phyloP scores from a whole-genome alignment of 495 filamentous ascomycete genomes.

The Hypoxylon lienhwacheense region DNA sequence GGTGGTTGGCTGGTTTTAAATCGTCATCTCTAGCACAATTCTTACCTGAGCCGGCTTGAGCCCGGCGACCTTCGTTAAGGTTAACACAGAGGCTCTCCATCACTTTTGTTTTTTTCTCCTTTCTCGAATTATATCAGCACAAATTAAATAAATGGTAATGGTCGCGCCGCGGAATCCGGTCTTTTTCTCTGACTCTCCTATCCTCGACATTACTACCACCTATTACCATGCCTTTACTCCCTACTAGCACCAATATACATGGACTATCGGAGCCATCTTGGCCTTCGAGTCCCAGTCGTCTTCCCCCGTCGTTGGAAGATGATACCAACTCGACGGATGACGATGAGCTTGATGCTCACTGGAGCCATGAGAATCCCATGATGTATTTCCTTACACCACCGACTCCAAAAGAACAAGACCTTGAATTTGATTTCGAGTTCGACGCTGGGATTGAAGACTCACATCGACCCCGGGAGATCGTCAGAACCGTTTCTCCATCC shows the following conservation, averaged over 20 bases:
- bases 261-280: constrained; percentile 35
- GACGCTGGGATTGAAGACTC: constrained; percentile 55
- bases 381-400: constrained; percentile 55
- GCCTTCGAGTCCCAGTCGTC: constrained; percentile 40
- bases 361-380: constrained; percentile 50
- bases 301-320: constrained; percentile 42
- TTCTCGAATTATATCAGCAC: constrained; percentile 5
- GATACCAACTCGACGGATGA: constrained; percentile 45
- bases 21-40: constrained; percentile 20
- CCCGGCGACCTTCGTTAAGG: constrained; percentile 33
- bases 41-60: constrained; percentile 35
- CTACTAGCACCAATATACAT: constrained; percentile 24
- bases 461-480: constrained; percentile 44
- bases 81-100: constrained; percentile 23
- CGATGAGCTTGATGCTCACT: constrained; percentile 41
- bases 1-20: constrained; percentile 26
- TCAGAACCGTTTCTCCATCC: constrained; percentile 52
- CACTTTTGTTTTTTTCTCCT: constrained; percentile 12
- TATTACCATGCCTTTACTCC: constrained; percentile 33
- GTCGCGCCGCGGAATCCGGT: constrained; percentile 13
- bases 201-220: constrained; percentile 3
- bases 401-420: constrained; percentile 38
- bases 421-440: constrained; percentile 51
- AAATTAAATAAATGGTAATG: constrained; percentile 12
- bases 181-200: constrained; percentile 3